Base-by-base conservation (phyloP, 2,329 filamentous ascomycete species). In the Arthrobotrys conoides region DNA sequence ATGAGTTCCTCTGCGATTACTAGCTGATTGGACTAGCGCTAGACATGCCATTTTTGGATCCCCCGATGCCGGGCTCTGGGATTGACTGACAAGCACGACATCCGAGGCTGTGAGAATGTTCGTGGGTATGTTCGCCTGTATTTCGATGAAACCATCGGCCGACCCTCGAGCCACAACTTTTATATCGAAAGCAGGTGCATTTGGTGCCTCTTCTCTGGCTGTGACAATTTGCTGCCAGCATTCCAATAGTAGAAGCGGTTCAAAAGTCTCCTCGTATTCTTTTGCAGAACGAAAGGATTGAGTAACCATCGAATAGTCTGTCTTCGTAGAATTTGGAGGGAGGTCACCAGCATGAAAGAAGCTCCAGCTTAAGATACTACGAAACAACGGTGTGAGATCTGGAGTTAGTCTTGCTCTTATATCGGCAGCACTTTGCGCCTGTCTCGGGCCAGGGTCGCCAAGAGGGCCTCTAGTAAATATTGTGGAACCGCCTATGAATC, bases 201-300 rank as follows among this genome's bases (percentile, higher is more conserved):
- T 92, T 59, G 91, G 90, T 30, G 73, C 71, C 84, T 99, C 96
- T 82, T 97, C 93, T 83, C 94, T 94, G 20, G 93, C 89, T 63
- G 93, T 94, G 64, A 96, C 91, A 83, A 99, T 96, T 3, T 93
- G 92, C 83, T 96, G 92, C 96, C 96, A 99, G 33, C 95, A 95
- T 86, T 99, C 96, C 27, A 97, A 91, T 33, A 96, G 90, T 38
- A 99, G 88, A 22, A 99, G 87, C 5, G 95, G 94, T 81, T 96
- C 91, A 84, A 99, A 99, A 0, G 94, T 97, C 76, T 90, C 88
- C 83, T 96, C 93, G 83, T 99, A 99, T 63, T 92, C 90, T 51
- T 86, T 86, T 0, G 94, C 92, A 81, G 93, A 91, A 30, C 87
- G 84, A 84, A 97, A 99, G 0, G 89, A 90, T 79, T 93, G 91